Base-by-base conservation (phyloP, 345 rosid genomes). In the Ricinus communis region DNA sequence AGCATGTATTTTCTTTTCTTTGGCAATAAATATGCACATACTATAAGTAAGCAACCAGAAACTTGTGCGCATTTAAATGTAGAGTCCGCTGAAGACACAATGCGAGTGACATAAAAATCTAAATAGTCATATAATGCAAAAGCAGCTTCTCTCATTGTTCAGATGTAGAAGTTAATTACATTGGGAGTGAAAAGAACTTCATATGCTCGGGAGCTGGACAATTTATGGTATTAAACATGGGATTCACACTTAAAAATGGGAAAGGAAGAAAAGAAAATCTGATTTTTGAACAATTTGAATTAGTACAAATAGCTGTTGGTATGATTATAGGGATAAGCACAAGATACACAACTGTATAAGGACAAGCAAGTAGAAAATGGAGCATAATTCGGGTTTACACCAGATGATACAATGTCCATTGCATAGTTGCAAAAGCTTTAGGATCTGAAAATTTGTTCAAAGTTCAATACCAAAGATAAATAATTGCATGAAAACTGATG, bases 381-480 rank as follows among this genome's bases (percentile, higher is more conserved):
- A 66, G 63, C 63, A 30, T 30, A 56, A 43, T 30, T 58, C 51
- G 65, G 65, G 22, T 5, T 73, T 55, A 59, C 56, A 25, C 24
- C 60, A 67, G 14, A 40, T 16, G 38, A 50, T 71, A 27, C 2
- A 61, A 38, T 51, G 45, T 62, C 14, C 47, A 31, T 41, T 27
- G 13, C 13, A 69, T 41, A 43, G 33, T 54, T 8, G 22, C 25
- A 58, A 4, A 38, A 59, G 43, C 5, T 59, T 30, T 33, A 31
- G 41, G 30, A 62, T 40, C 19, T 28, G 22, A 16, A 2, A 33
- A 59, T 1, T 33, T 19, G 3, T 30, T 31, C 63, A 30, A 5
- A 59, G 14, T 5, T 24, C 31, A 25, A 5, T 22, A 64, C 30
- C 16, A 47, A 47, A 5, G 14, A 59, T 13, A 14, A 27, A 2